phyloP scores from a whole-genome alignment of 2,329 filamentous ascomycete species.

The Cucurbitaria berberidis region DNA sequence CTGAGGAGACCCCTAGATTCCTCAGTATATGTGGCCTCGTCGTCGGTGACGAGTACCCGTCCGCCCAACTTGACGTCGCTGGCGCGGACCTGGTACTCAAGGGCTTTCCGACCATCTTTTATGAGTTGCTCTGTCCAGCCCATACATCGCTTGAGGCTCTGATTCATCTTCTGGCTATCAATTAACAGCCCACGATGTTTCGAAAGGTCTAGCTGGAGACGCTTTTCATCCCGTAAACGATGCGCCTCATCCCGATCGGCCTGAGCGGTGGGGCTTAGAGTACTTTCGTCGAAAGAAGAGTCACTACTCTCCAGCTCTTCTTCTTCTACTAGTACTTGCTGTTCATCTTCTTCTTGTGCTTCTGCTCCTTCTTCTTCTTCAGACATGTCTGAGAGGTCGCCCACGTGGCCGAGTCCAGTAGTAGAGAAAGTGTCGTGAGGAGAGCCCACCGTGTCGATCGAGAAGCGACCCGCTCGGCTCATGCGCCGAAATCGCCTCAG shows the following conservation, averaged over 20 bases:
- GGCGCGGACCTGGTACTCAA: slow-evolving; percentile 79
- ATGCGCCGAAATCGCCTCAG: slow-evolving; percentile 84
- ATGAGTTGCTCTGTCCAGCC: slow-evolving; percentile 91
- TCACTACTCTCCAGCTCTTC: slow-evolving; percentile 56
- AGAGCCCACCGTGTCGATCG: slow-evolving; percentile 60
- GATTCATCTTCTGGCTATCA: slow-evolving; percentile 94
- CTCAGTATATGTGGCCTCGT: slow-evolving; percentile 38
- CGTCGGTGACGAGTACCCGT: slow-evolving; percentile 73
- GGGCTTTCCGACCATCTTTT: slow-evolving; percentile 82
- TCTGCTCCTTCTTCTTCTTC: slow-evolving; percentile 43
- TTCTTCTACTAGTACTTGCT: slow-evolving; percentile 46
- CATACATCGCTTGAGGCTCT: slow-evolving; percentile 87
- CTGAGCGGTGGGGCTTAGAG: slow-evolving; percentile 51
- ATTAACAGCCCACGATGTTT: slow-evolving; percentile 88
- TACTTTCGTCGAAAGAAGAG: slow-evolving; percentile 60
- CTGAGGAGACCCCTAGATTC: slow-evolving; percentile 43
- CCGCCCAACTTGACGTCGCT: slow-evolving; percentile 84
- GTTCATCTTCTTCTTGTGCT: slow-evolving; percentile 40
- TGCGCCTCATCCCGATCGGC: slow-evolving; percentile 57
- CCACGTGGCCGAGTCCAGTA: slow-evolving; percentile 42
- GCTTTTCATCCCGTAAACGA: slow-evolving; percentile 77
- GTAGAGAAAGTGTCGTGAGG: slow-evolving; percentile 51
- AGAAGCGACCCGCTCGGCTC: slow-evolving; percentile 78
- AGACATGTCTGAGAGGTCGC: slow-evolving; percentile 46
- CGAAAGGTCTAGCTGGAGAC: slow-evolving; percentile 81